A percentile compares a stretch with the other conserved stretches of the same genome.
These are phyloP conservation scores for Skeletonema tropicum DNA, from an alignment of 108 stramenopile species.

Conservation along the genomic window DNA sequence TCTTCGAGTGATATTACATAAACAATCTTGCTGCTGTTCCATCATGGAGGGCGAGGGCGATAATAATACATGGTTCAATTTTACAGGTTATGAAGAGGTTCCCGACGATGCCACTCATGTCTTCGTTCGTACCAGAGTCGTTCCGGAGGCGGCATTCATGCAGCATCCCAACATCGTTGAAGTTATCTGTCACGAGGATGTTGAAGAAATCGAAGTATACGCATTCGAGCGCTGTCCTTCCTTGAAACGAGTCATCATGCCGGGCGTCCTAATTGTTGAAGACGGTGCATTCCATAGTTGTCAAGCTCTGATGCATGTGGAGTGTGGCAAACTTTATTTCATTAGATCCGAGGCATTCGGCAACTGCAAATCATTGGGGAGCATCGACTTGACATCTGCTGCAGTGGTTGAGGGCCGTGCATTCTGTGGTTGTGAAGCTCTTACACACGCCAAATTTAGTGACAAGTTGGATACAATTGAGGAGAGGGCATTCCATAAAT, in stretches of 20 bases:
- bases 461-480: background rate
- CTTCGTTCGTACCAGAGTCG: background rate
- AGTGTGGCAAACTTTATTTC: background rate
- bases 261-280: too few species aligned
- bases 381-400: background rate
- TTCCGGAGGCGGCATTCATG: background rate
- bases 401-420: too few species aligned
- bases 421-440: background rate
- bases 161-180: background rate
- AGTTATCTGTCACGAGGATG: background rate
- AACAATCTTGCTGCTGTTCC: too few species aligned
- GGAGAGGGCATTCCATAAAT: background rate
- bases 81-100: too few species aligned
- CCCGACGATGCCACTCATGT: background rate
- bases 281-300: too few species aligned
- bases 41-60: too few species aligned
- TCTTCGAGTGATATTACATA: too few species aligned
- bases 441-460: background rate
- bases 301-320: too few species aligned
- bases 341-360: background rate
- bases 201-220: background rate
- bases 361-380: background rate
- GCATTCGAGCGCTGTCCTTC: background rate
- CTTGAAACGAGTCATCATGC: too few species aligned
- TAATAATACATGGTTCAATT: too few species aligned